Conservation (phyloP, 805 yeast species). For the Zygosaccharomyces lentus region DNA sequence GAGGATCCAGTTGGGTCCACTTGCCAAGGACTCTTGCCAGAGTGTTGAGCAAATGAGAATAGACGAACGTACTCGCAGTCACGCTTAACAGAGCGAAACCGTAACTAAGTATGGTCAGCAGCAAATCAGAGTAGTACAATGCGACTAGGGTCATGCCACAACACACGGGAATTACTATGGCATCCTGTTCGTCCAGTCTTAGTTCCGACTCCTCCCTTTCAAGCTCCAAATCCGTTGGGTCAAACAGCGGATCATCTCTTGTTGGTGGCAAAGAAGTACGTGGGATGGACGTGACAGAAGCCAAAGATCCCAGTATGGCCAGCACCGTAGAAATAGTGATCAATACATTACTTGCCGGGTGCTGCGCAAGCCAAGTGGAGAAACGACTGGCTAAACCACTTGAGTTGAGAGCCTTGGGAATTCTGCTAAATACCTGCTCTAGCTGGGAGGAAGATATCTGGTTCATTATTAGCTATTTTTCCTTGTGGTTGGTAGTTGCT, state of each 20-base stretch:
- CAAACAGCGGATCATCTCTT: slow-evolving; percentile 39
- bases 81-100: slow-evolving; percentile 38
- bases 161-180: slow-evolving; percentile 42
- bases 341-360: slow-evolving; percentile 1
- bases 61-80: slow-evolving; percentile 33
- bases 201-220: slow-evolving; percentile 11
- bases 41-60: slow-evolving; percentile 28
- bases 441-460: slow-evolving; percentile 1
- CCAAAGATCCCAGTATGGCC: slow-evolving; percentile 35
- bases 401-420: slow-evolving; percentile 1
- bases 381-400: slow-evolving; percentile 3
- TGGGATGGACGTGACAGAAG: slow-evolving; percentile 33
- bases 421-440: slow-evolving; percentile 4
- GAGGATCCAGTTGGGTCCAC: slow-evolving; percentile 26
- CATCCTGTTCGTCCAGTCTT: slow-evolving; percentile 31
- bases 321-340: slow-evolving; percentile 19
- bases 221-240: slow-evolving; percentile 39
- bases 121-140: slow-evolving; percentile 19
- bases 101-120: slow-evolving; percentile 35
- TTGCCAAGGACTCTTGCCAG: slow-evolving; percentile 31
- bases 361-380: not conserved
- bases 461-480: not conserved
- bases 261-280: slow-evolving; percentile 35
- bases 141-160: slow-evolving; percentile 33
- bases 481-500: slow-evolving; percentile 3